phyloP scores from a whole-genome alignment of 805 yeast genomes.

The Hanseniaspora nectarophila region DNA sequence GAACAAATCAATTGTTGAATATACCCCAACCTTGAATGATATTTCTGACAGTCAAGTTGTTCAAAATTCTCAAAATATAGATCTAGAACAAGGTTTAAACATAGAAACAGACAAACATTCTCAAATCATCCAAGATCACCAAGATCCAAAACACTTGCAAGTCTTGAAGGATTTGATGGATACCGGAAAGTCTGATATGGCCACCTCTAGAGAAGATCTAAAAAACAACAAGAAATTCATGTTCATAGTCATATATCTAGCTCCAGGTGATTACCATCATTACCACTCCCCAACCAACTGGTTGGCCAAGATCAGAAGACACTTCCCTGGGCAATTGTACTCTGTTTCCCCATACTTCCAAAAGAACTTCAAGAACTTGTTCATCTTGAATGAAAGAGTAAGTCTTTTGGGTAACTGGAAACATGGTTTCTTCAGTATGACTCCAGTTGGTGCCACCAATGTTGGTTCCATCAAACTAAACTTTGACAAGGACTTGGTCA shows the following conservation, averaged over 20 bases:
- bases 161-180: slow-evolving; percentile 28
- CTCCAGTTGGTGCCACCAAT: slow-evolving; percentile 98
- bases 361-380: slow-evolving; percentile 69
- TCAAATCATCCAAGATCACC: slow-evolving; percentile 2
- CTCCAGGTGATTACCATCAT: slow-evolving; percentile 97
- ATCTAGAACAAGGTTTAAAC: slow-evolving; percentile 8
- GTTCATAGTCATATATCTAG: slow-evolving; percentile 84
- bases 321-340: slow-evolving; percentile 88
- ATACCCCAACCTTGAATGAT: slow-evolving; percentile 40
- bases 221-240: slow-evolving; percentile 46
- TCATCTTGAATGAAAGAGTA: slow-evolving; percentile 87
- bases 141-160: slow-evolving; percentile 28
- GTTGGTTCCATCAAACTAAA: slow-evolving; percentile 90
- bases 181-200: slow-evolving; percentile 16
- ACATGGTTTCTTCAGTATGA: slow-evolving; percentile 94
- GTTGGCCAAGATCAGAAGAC: slow-evolving; percentile 89
- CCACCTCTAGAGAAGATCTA: slow-evolving; percentile 8
- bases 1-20: slow-evolving; percentile 29
- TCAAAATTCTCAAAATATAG: not conserved
- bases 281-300: slow-evolving; percentile 93
- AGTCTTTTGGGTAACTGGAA: slow-evolving; percentile 93
- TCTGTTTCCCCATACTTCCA: slow-evolving; percentile 97
- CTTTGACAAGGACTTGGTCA: slow-evolving; percentile 79
- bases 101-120: not conserved
- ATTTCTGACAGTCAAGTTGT: slow-evolving; percentile 45